Evolutionary conservation across 768 basidiomycete species (phyloP).

Genomic region (Termitomyces sp.): DNA sequence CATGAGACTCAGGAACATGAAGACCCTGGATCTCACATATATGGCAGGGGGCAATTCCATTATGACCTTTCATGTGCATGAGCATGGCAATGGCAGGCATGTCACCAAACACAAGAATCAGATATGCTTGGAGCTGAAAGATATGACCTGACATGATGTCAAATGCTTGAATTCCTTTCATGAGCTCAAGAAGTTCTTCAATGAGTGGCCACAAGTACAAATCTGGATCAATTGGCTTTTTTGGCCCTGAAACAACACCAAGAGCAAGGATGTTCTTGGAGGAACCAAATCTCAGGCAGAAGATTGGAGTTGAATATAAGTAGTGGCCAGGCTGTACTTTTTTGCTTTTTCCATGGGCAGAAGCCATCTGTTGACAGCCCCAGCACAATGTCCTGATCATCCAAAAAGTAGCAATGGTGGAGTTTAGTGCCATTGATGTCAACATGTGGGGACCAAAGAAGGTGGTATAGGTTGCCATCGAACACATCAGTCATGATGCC

Average conservation of each 20-base stretch:
- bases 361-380: slow-evolving; percentile 39
- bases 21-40: slow-evolving; percentile 31
- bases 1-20: slow-evolving; percentile 4
- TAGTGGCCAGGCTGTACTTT: slow-evolving; percentile 36
- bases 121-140: slow-evolving; percentile 20
- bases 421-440: neutral
- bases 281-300: slow-evolving; percentile 28
- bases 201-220: slow-evolving; percentile 39
- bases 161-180: slow-evolving; percentile 31
- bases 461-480: slow-evolving; percentile 20
- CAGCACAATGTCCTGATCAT: slow-evolving; percentile 35
- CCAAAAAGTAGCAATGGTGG: neutral
- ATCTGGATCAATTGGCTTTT: slow-evolving; percentile 33
- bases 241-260: slow-evolving; percentile 40
- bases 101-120: slow-evolving; percentile 23
- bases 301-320: slow-evolving; percentile 33
- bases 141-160: slow-evolving; percentile 20
- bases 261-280: slow-evolving; percentile 31
- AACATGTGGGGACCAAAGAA: neutral
- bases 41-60: slow-evolving; percentile 32
- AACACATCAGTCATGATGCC: slow-evolving; percentile 30
- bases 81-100: slow-evolving; percentile 24
- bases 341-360: slow-evolving; percentile 28
- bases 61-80: slow-evolving; percentile 38
- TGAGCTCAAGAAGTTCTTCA: slow-evolving; percentile 30